Conservation (phyloP, 2,329 filamentous ascomycete species). For the Botryotinia narcissicola region DNA sequence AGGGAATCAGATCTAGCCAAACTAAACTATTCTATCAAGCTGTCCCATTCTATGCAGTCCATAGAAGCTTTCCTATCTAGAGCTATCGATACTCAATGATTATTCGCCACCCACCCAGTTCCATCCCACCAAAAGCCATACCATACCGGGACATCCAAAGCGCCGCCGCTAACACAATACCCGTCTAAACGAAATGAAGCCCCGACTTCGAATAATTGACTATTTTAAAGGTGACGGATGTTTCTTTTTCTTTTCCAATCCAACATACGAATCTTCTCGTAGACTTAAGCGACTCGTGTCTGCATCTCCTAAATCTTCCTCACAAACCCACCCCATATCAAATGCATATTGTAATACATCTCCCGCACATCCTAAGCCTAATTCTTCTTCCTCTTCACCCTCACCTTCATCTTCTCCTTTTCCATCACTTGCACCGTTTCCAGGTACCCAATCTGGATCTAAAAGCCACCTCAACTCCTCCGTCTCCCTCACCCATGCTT, state of each 20-base stretch:
- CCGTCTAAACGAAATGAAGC: background rate
- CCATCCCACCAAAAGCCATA: background rate
- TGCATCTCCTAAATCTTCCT: constrained; percentile 24
- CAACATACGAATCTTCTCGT: background rate
- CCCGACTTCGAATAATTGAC: background rate
- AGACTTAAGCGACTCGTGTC: background rate
- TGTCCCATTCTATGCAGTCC: background rate
- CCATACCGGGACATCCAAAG: background rate
- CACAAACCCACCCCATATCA: constrained; percentile 29
- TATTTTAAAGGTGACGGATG: background rate
- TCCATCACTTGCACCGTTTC: background rate
- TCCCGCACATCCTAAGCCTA: constrained; percentile 21
- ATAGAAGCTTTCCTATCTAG: background rate
- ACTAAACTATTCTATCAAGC: background rate
- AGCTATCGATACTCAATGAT: background rate
- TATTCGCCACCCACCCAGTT: too few relatives aligned
- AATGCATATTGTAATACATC: constrained; percentile 29
- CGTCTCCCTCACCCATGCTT: background rate
- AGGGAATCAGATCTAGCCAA: background rate
- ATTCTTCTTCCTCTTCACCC: background rate
- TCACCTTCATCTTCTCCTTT: background rate
- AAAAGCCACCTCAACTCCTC: constrained; percentile 8
- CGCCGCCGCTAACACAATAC: background rate
- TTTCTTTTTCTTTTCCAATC: background rate
- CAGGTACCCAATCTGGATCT: background rate